phyloP scores from a whole-genome alignment of 2,329 filamentous ascomycete species.

The Ramularia endophylla region DNA sequence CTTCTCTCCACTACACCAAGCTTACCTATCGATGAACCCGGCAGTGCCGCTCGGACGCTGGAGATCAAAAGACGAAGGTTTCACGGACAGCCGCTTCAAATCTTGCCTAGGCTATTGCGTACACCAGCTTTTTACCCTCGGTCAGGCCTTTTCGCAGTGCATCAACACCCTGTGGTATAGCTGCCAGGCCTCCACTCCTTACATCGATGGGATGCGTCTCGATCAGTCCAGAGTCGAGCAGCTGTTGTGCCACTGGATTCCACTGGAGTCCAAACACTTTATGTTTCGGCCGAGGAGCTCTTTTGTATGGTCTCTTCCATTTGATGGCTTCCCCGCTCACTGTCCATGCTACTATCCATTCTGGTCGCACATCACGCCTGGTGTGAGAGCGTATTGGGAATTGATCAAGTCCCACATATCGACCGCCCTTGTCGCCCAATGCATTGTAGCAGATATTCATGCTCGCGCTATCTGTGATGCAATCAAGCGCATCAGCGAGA shows the following conservation, averaged over 20 bases:
- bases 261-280: slow-evolving; percentile 11
- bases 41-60: no score
- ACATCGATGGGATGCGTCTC: slow-evolving; percentile 15
- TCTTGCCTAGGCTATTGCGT: slow-evolving; percentile 8
- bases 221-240: slow-evolving; percentile 11
- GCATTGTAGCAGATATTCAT: slow-evolving; percentile 18
- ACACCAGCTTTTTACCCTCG: slow-evolving; percentile 16
- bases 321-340: slow-evolving; percentile 13
- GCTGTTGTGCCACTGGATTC: slow-evolving; percentile 13
- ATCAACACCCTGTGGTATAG: slow-evolving; percentile 12
- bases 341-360: slow-evolving; percentile 19
- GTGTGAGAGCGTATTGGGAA: slow-evolving; percentile 16
- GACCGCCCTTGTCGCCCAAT: slow-evolving; percentile 12
- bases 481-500: slow-evolving; percentile 12
- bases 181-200: slow-evolving; percentile 11
- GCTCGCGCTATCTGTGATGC: slow-evolving; percentile 15
- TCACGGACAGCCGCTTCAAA: background rate
- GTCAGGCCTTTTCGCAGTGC: slow-evolving; percentile 13
- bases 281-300: slow-evolving; percentile 12
- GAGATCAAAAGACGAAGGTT: no score
- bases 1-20: no score
- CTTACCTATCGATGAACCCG: no score
- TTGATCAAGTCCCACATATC: slow-evolving; percentile 17
- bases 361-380: slow-evolving; percentile 14
- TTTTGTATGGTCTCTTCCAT: slow-evolving; percentile 15